Conservation (phyloP, 495 filamentous ascomycete genomes). For the Annulohypoxylon nitens region DNA sequence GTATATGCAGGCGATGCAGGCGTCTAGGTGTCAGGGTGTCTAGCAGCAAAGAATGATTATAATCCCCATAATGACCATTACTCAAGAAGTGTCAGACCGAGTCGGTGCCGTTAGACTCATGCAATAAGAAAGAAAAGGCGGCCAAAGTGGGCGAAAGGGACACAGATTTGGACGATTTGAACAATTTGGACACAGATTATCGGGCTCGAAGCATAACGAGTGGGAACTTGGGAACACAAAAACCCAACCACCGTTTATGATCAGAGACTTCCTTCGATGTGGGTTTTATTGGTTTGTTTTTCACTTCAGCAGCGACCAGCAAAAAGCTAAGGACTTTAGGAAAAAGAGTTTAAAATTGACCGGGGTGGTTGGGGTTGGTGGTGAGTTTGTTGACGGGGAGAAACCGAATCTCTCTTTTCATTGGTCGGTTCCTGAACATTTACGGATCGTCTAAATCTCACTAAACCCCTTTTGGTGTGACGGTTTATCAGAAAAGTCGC, state of each 20-base stretch:
- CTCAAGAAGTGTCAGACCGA: conserved; percentile 19
- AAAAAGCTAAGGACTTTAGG: conserved; percentile 9
- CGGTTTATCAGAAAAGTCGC: conserved; percentile 25
- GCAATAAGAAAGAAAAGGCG: conserved; percentile 36
- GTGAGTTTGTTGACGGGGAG: conserved; percentile 43
- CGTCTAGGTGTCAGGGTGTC: background rate
- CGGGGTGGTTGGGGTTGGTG: conserved; percentile 9
- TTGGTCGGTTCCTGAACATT: conserved; percentile 43
- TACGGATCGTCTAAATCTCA: conserved; percentile 30
- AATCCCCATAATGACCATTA: conserved; percentile 3
- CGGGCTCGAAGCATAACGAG: conserved; percentile 26
- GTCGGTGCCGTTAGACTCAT: conserved; percentile 24
- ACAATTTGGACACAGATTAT: conserved; percentile 10
- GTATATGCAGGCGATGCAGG: background rate
- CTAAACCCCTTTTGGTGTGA: conserved; percentile 38
- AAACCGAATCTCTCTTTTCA: conserved; percentile 38
- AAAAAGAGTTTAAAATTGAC: conserved; percentile 6
- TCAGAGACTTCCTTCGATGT: conserved; percentile 12
- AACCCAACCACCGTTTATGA: conserved; percentile 27
- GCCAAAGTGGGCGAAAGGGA: conserved; percentile 17
- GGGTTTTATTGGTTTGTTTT: conserved; percentile 33
- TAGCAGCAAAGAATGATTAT: conserved; percentile 27
- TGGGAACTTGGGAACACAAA: conserved; percentile 17
- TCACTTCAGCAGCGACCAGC: background rate
- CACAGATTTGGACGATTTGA: conserved; percentile 1